A percentile compares a stretch with the other conserved stretches of the same genome.
Evolutionary conservation across 2,329 filamentous ascomycete genomes (phyloP).

Genomic region (Stylonectria norvegica): DNA sequence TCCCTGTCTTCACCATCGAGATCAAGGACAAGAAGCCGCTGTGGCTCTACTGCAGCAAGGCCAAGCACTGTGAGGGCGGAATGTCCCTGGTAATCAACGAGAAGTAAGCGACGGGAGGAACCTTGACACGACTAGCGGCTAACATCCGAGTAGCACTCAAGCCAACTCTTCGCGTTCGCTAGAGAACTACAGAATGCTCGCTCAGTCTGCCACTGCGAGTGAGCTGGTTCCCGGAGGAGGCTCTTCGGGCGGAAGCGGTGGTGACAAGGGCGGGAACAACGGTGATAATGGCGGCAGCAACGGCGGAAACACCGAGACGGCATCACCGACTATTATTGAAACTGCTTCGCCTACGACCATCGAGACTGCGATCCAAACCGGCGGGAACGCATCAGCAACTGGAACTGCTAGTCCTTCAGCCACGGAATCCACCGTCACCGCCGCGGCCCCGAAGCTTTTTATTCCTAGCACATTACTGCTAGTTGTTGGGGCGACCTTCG

Average conservation of each 20-base stretch:
- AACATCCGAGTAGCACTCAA: constrained; percentile 35
- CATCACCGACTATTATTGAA: constrained; percentile 4
- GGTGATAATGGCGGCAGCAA: constrained; percentile 15
- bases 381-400: constrained; percentile 5
- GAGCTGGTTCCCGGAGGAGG: constrained; percentile 24
- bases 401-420: constrained; percentile 17
- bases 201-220: constrained; percentile 31
- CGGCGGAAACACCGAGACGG: constrained; percentile 7
- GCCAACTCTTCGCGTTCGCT: constrained; percentile 53
- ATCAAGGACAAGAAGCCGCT: constrained; percentile 67
- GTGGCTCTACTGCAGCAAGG: constrained; percentile 77
- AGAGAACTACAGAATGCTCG: constrained; percentile 43
- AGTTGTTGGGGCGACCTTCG: constrained; percentile 40
- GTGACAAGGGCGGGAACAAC: constrained; percentile 19
- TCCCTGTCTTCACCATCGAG: constrained; percentile 68
- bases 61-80: constrained; percentile 68
- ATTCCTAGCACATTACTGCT: constrained; percentile 43
- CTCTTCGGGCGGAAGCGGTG: constrained; percentile 11
- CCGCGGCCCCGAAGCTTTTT: constrained; percentile 31
- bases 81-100: constrained; percentile 78
- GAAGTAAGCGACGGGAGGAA: constrained; percentile 48
- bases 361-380: constrained; percentile 15
- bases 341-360: constrained; percentile 7
- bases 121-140: background rate
- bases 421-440: constrained; percentile 15